These are phyloP conservation scores for Albugo laibachii DNA, from an alignment of 352 stramenopile species.

Conservation along the genomic window DNA sequence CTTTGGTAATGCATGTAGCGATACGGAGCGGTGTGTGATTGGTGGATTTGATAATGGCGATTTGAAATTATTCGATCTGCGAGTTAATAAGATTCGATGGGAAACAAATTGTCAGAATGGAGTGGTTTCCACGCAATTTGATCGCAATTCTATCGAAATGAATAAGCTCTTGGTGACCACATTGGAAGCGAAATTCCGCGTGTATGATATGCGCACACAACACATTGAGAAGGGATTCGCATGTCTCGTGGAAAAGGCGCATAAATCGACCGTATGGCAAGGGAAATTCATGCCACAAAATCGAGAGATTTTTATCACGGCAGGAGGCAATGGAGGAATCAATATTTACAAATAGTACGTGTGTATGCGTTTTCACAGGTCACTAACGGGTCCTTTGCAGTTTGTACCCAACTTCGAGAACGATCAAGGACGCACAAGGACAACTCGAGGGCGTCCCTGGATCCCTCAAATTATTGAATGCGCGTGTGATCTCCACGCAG, in stretches of 20 bases:
- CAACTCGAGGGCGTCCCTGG: conserved; percentile 77
- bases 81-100: conserved; percentile 85
- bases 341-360: conserved; percentile 96
- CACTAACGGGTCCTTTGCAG: conserved; percentile 9
- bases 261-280: conserved; percentile 93
- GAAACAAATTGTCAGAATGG: conserved; percentile 94
- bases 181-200: conserved; percentile 89
- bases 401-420: conserved; percentile 63
- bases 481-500: conserved; percentile 88
- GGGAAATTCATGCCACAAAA: conserved; percentile 90
- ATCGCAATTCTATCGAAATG: conserved; percentile 95
- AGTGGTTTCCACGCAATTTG: conserved; percentile 90
- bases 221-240: conserved; percentile 85
- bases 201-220: conserved; percentile 88
- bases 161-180: conserved; percentile 93
- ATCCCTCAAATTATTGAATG: conserved; percentile 89
- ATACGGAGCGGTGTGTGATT: conserved; percentile 83
- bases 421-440: conserved; percentile 70
- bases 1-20: conserved; percentile 91
- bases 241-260: conserved; percentile 78
- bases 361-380: conserved; percentile 8
- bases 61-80: conserved; percentile 93
- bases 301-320: conserved; percentile 91
- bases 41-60: conserved; percentile 95
- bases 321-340: conserved; percentile 90